Conservation (phyloP, 2,329 filamentous ascomycete genomes). For the Cladosporium colombiae region DNA sequence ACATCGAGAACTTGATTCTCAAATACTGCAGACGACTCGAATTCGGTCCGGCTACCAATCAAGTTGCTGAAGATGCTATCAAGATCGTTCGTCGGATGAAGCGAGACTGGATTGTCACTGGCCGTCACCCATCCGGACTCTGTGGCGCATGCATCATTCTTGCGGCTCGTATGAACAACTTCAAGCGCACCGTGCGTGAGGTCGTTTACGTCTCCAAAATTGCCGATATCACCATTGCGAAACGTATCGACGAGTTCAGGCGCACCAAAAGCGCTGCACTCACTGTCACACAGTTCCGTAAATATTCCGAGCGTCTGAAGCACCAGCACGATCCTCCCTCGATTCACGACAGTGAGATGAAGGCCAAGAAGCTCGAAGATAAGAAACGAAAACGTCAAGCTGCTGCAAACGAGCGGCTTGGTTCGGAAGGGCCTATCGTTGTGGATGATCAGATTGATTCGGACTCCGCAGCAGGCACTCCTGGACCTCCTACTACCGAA, state of each 20-base stretch:
- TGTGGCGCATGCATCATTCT: slow-evolving; percentile 93
- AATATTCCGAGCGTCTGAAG: slow-evolving; percentile 66
- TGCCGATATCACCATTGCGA: slow-evolving; percentile 87
- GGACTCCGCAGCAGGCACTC: slow-evolving; percentile 16
- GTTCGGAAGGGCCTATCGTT: slow-evolving; percentile 11
- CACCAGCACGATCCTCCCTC: slow-evolving; percentile 80
- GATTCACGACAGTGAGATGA: slow-evolving; percentile 66
- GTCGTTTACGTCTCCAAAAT: slow-evolving; percentile 99
- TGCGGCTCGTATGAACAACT: slow-evolving; percentile 97
- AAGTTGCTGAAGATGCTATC: slow-evolving; percentile 84
- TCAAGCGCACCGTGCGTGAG: slow-evolving; percentile 85
- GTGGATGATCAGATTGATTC: slow-evolving; percentile 25
- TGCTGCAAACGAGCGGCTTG: slow-evolving; percentile 23
- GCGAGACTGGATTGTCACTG: slow-evolving; percentile 94
- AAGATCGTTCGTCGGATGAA: slow-evolving; percentile 91
- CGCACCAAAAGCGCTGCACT: slow-evolving; percentile 80
- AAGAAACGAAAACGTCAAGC: slow-evolving; percentile 34
- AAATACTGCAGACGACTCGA: slow-evolving; percentile 90
- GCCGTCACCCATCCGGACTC: slow-evolving; percentile 87
- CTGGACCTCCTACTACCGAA: slow-evolving; percentile 12
- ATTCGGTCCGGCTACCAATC: slow-evolving; percentile 77
- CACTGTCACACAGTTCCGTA: slow-evolving; percentile 83
- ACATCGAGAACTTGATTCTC: slow-evolving; percentile 86
- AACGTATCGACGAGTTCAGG: slow-evolving; percentile 89
- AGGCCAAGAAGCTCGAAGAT: slow-evolving; percentile 40